A percentile compares a stretch with the other conserved stretches of the same genome.
Conservation (phyloP, 306 rosid species). For the Malus sieversii region DNA sequence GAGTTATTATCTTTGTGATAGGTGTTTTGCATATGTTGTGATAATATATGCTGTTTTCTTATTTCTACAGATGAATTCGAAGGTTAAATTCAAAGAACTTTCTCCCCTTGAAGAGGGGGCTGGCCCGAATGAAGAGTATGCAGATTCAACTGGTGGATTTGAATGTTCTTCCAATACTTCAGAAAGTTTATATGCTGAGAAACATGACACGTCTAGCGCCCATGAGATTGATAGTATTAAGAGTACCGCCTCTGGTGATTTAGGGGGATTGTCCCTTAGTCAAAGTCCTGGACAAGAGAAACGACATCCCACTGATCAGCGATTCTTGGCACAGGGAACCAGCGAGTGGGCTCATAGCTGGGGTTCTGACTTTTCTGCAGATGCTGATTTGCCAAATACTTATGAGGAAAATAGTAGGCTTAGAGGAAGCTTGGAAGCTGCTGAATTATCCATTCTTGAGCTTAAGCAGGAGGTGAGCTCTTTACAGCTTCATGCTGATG, state of each 20-base stretch:
- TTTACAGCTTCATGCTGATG: conserved; percentile 69
- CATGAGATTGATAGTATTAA: conserved; percentile 79
- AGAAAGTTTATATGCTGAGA: conserved; percentile 76
- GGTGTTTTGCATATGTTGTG: background rate
- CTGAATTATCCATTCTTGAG: conserved; percentile 68
- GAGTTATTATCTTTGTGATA: background rate
- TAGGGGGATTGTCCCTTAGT: conserved; percentile 49
- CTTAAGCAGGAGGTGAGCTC: conserved; percentile 60
- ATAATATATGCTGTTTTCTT: background rate
- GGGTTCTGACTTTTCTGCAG: conserved; percentile 57
- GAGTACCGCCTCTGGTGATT: conserved; percentile 60
- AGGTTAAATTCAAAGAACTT: conserved; percentile 57
- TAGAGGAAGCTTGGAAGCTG: conserved; percentile 63
- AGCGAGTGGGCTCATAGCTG: conserved; percentile 72
- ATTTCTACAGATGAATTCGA: conserved; percentile 51
- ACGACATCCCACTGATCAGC: conserved; percentile 51
- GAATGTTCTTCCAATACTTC: conserved; percentile 91
- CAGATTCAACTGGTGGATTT: conserved; percentile 71
- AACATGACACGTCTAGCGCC: conserved; percentile 59
- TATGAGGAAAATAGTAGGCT: conserved; percentile 63
- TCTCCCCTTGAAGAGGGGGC: conserved; percentile 56
- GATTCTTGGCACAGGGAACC: conserved; percentile 37
- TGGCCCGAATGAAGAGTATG: conserved; percentile 60
- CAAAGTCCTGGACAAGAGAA: conserved; percentile 66
- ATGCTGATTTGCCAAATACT: conserved; percentile 46